Evolutionary conservation across 2,329 filamentous ascomycete species (phyloP), one percentile per base, ranked within the genome.

Genomic region (Phyllosticta ampelicida): DNA sequence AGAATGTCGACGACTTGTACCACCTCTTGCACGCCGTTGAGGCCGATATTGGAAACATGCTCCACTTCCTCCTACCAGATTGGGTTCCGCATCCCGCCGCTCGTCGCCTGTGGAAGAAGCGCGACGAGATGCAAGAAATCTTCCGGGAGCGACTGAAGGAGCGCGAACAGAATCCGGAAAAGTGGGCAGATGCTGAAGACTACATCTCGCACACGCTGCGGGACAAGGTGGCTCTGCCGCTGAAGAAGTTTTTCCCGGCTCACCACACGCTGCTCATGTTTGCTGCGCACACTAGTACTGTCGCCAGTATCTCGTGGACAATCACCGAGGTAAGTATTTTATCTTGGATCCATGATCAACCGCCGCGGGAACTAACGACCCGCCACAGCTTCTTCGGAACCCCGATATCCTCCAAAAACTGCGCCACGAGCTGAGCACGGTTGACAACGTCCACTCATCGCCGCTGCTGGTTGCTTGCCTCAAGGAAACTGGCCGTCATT

Each of bases 191-290:
- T 21, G 51, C 58, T 11, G 49, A 58, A 18, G 61, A 63, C 51
- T 63, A 63, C 36, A 60, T 63, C 36, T 62, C 61, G 11, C 62
- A 62, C 30, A 63, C 61, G 23, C 55, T 63, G 29, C 54, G 59
- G 16, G 61, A 63, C 51, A 53, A 53, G n/a, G 53, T 56, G n/a
- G 62, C 61, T 19, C 58, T 60, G 8, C 55, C 61, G 48, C 52
- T 63, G 5, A 60, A 61, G 48, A 55, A 62, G 13, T 58, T 56
- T 30, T 63, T 61, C 48, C 56, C 61, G 13, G 59, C 58, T 9
- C 61, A 62, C 51, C 60, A 62, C 44, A 63, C 60, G 6, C 51
- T 63, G 4, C 58, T 63, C 3, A 60, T 61, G 60, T 62, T 63
- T 28, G 60, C 61, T 29, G 60, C 60, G 30, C 61, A 63, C 48